These are phyloP conservation scores for Podospora didyma DNA, from an alignment of 495 filamentous ascomycete species.

Conservation along the genomic window DNA sequence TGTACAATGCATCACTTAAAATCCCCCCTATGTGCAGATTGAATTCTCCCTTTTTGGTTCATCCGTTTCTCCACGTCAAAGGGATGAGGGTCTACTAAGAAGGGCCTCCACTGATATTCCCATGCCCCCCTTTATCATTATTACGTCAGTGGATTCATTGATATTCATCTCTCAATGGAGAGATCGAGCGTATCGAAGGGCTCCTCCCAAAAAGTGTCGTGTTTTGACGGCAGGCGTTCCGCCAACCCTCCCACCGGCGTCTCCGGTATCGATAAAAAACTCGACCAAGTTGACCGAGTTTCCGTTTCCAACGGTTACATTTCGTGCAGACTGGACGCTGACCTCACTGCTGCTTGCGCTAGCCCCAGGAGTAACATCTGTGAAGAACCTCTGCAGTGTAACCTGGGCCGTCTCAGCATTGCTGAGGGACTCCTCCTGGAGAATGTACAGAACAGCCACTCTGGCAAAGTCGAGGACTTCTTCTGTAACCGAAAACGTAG, in stretches of 20 bases:
- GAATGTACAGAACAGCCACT: slow-evolving; percentile 56
- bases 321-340: slow-evolving; percentile 29
- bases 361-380: slow-evolving; percentile 20
- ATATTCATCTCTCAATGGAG: background rate
- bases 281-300: slow-evolving; percentile 45
- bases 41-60: background rate
- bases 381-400: slow-evolving; percentile 52
- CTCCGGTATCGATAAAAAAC: slow-evolving; percentile 20
- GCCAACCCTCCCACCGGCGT: slow-evolving; percentile 4
- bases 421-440: slow-evolving; percentile 51
- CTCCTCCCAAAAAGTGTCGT: background rate
- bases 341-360: slow-evolving; percentile 12
- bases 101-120: background rate
- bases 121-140: no score
- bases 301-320: slow-evolving; percentile 39
- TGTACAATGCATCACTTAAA: slow-evolving; percentile 2
- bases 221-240: background rate
- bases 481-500: slow-evolving; percentile 37
- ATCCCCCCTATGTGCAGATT: background rate
- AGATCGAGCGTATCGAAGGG: background rate
- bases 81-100: background rate
- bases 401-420: slow-evolving; percentile 55
- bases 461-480: slow-evolving; percentile 64
- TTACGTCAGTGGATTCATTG: no score
- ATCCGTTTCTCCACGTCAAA: background rate